phyloP scores from a whole-genome alignment of 176 grass and related monocot genomes.

The Oryza rufipogon region DNA sequence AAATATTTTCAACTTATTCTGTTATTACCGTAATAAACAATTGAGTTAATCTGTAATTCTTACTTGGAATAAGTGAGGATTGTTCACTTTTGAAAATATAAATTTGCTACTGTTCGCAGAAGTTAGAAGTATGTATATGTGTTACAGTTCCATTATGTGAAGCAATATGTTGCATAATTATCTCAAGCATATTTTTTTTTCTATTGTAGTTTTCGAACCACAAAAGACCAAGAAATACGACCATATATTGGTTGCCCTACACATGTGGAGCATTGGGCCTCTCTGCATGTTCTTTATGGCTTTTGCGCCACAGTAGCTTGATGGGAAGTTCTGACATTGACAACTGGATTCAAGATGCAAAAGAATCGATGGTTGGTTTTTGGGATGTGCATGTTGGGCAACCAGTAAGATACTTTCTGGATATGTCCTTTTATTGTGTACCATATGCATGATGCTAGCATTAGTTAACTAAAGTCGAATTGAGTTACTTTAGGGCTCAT shows the following conservation, averaged over 20 bases:
- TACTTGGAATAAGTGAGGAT: not conserved
- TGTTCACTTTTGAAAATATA: not conserved
- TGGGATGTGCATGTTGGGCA: constrained; percentile 77
- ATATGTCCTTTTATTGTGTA: constrained; percentile 8
- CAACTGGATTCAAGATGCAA: constrained; percentile 89
- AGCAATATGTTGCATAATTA: not conserved
- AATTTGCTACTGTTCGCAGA: not conserved
- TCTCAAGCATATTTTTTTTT: not conserved
- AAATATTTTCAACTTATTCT: not conserved
- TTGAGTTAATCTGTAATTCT: not conserved
- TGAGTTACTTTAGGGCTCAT: constrained; percentile 27
- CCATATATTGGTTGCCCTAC: constrained; percentile 85
- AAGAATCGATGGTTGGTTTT: constrained; percentile 75
- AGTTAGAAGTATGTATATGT: not conserved
- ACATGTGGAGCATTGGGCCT: constrained; percentile 87
- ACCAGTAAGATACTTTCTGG: constrained; percentile 59
- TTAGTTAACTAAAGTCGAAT: constrained; percentile 25
- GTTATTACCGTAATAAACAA: not conserved
- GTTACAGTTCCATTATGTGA: not conserved
- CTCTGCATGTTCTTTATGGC: constrained; percentile 85
- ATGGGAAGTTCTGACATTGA: constrained; percentile 95
- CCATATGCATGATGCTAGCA: not conserved
- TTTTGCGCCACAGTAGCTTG: constrained; percentile 94
- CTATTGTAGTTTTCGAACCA: constrained; percentile 66
- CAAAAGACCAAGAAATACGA: constrained; percentile 66